Conservation (phyloP, 805 yeast genomes). For the Clavispora phyllophila region DNA sequence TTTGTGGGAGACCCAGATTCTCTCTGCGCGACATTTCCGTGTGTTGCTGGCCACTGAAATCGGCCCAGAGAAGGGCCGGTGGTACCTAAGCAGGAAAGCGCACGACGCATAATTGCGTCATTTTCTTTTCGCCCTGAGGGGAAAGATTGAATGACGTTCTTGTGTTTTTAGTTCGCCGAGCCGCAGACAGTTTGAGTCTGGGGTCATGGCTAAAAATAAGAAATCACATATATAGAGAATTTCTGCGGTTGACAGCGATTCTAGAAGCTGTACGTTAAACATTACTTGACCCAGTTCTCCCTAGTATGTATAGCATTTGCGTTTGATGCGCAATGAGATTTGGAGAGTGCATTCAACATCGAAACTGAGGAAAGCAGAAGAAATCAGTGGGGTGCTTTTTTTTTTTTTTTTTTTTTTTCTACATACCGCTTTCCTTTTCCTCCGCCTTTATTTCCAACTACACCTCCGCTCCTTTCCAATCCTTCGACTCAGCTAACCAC, state of each 20-base stretch:
- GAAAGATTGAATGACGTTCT: not conserved
- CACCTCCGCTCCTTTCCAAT: not conserved
- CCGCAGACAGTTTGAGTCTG: too few species aligned
- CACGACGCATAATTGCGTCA: not conserved
- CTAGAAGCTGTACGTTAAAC: too few species aligned
- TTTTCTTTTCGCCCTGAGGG: not conserved
- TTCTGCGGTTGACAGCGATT: too few species aligned
- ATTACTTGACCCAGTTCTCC: not conserved
- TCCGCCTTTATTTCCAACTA: not conserved
- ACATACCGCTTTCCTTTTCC: not conserved
- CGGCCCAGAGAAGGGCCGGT: not conserved
- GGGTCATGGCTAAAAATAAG: not conserved
- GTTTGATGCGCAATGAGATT: not conserved
- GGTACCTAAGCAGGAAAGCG: not conserved
- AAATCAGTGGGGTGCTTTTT: not conserved
- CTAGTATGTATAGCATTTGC: not conserved
- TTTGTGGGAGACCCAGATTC: too few species aligned
- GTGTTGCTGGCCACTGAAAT: not conserved
- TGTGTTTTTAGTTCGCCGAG: too few species aligned
- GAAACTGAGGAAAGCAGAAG: not conserved
- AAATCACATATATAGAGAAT: not conserved
- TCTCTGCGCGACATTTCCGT: too few species aligned
- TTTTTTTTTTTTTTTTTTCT: not conserved
- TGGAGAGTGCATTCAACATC: not conserved
- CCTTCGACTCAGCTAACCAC: not conserved